Evolutionary conservation across 257 asterid species (phyloP), one percentile per base, ranked within the genome.

Genomic region (Rehmannia glutinosa): DNA sequence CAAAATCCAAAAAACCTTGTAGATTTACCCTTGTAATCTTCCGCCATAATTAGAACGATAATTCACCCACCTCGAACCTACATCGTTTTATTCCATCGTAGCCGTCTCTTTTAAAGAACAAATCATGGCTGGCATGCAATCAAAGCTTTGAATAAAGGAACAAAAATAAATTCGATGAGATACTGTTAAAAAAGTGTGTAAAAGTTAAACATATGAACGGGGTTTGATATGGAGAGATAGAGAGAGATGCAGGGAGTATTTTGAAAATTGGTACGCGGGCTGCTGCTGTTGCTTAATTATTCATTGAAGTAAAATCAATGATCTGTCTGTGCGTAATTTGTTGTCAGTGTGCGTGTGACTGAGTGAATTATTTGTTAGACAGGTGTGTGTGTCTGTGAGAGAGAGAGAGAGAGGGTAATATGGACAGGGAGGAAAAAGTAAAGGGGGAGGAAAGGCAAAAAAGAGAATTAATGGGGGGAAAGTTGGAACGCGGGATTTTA

Each of bases 401-500:
- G 56, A 27, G 28, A 12, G 13, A 23, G 57, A 9, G 57, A 8
- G 30, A 19, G 3, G 13, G 1, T 8, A 9, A 21, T 8, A 71
- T 72, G 83, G 71, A 78, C 25, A 66, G 46, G 62, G 79, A 58
- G 46, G 81, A 70, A 74, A 78, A 72, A 76, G 79, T 68, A 35
- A 63, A 66, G 76, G 83, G 71, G 46, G 77, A 73, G 56, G 79
- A 68, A 68, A 52, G 57, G 41, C 52, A 77, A 75, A 73, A 77
- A 38, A 71, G 66, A 49, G 73, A 64, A 69, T 74, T 78, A 71
- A 63, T 78, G 79, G 79, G 69, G 63, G 69, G 73, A 72, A 84
- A 80, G 87, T 80, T 84, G 88, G 86, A 77, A 77, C 74, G 80
- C 67, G 89, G 91, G 79, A 67, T 76, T 78, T 78, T 80, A 71